Evolutionary conservation across 2,329 filamentous ascomycete species (phyloP).

Genomic region (Sphaerostilbella broomeana): DNA sequence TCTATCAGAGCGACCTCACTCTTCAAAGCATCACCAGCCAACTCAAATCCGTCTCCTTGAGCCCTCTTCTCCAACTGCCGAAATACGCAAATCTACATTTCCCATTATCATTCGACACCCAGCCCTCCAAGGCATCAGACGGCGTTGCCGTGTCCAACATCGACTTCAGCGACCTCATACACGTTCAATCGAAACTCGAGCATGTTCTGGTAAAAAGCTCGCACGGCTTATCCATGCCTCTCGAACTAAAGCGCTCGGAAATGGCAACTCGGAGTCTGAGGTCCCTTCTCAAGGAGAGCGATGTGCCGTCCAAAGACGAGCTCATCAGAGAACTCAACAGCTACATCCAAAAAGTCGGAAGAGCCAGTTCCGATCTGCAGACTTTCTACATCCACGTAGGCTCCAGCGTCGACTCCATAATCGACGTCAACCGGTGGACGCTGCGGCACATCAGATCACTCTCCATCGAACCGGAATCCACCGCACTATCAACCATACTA

Average conservation of each 20-base stretch:
- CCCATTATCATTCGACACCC: slow-evolving; percentile 63
- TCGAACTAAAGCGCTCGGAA: slow-evolving; percentile 75
- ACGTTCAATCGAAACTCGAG: slow-evolving; percentile 68
- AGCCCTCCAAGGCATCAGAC: slow-evolving; percentile 23
- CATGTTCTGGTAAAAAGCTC: slow-evolving; percentile 63
- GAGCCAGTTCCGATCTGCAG: slow-evolving; percentile 60
- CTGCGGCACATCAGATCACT: slow-evolving; percentile 60
- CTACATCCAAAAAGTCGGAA: slow-evolving; percentile 63
- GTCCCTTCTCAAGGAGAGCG: slow-evolving; percentile 63
- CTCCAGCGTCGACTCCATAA: slow-evolving; percentile 65
- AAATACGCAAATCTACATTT: slow-evolving; percentile 55
- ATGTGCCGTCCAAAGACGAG: slow-evolving; percentile 60
- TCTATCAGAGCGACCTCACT: slow-evolving; percentile 52
- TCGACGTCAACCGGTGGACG: slow-evolving; percentile 71
- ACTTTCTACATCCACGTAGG: slow-evolving; percentile 73
- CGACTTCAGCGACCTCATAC: slow-evolving; percentile 71
- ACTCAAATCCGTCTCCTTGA: slow-evolving; percentile 53
- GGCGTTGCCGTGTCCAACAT: slow-evolving; percentile 30
- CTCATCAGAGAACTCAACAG: slow-evolving; percentile 69
- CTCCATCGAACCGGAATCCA: slow-evolving; percentile 28
- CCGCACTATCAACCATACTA: slow-evolving; percentile 29
- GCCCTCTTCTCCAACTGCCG: slow-evolving; percentile 61
- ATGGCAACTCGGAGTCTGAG: slow-evolving; percentile 67
- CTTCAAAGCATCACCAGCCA: slow-evolving; percentile 55
- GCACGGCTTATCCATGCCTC: slow-evolving; percentile 59